Conservation (phyloP, 2,329 filamentous ascomycete species). For the Diaporthe sp. region DNA sequence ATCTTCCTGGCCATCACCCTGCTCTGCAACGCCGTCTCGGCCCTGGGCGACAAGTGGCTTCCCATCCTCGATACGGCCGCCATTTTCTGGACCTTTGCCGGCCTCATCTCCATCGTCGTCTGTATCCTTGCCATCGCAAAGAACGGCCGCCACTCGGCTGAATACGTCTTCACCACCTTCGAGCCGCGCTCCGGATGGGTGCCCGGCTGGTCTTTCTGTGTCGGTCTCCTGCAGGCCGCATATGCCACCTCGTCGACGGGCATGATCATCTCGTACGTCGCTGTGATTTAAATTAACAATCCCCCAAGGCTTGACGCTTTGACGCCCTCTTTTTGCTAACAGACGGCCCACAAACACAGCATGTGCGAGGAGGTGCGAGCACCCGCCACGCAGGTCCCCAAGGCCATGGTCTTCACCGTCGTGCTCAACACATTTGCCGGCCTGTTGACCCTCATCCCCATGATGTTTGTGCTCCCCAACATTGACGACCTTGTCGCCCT, state of each 20-base stretch:
- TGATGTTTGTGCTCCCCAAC: conserved; percentile 78
- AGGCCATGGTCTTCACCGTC: conserved; percentile 79
- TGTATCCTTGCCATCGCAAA: conserved; percentile 76
- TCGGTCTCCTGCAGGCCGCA: conserved; percentile 79
- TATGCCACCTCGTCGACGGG: conserved; percentile 83
- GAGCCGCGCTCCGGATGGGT: conserved; percentile 78
- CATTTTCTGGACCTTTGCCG: conserved; percentile 81
- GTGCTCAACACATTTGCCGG: conserved; percentile 76
- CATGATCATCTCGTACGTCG: conserved; percentile 81
- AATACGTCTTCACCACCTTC: conserved; percentile 78
- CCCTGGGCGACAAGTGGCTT: conserved; percentile 76
- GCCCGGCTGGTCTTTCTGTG: conserved; percentile 79
- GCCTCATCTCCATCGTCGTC: conserved; percentile 75
- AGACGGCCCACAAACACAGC: conserved; percentile 57
- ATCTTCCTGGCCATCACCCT: conserved; percentile 80
- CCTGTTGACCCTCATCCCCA: conserved; percentile 76
- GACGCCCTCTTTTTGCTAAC: conserved; percentile 18
- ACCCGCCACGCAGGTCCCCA: conserved; percentile 77
- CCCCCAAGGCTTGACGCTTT: not conserved
- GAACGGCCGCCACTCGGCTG: conserved; percentile 73
- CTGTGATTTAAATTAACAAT: too few relatives aligned
- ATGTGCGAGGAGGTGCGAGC: conserved; percentile 82
- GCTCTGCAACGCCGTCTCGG: conserved; percentile 74
- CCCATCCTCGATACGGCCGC: conserved; percentile 80
- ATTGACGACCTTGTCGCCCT: conserved; percentile 67